Percentiles rank a stretch among this genome's conserved stretches.
These are phyloP conservation scores for Cystobasidium sp. DNA, from an alignment of 1,284 basidiomycete species.

Conservation along the genomic window DNA sequence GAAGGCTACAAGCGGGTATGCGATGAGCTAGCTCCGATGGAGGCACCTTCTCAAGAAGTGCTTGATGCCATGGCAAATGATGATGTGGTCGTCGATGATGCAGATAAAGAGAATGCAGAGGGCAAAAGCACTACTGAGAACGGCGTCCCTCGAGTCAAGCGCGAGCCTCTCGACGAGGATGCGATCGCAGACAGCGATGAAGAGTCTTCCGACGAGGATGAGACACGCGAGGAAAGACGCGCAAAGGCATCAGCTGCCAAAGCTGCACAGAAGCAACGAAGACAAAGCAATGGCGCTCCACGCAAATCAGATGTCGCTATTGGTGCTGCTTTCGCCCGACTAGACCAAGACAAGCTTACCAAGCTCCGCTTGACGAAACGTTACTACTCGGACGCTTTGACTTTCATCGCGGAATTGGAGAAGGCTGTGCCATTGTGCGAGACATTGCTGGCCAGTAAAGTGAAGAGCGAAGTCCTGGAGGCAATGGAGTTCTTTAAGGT, in stretches of 20 bases:
- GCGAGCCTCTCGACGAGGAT: conserved; percentile 54
- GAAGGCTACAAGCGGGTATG: conserved; percentile 65
- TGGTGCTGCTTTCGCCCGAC: conserved; percentile 64
- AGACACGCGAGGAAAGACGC: conserved; percentile 43
- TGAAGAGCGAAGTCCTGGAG: conserved; percentile 91
- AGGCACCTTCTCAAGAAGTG: conserved; percentile 61
- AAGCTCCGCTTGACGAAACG: conserved; percentile 79
- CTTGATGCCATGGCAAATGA: conserved; percentile 55
- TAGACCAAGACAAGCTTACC: conserved; percentile 62
- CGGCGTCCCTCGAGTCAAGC: conserved; percentile 59
- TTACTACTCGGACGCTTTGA: conserved; percentile 84
- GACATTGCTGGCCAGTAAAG: conserved; percentile 83
- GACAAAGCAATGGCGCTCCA: conserved; percentile 59
- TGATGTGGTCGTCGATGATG: conserved; percentile 55
- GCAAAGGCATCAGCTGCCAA: conserved; percentile 23
- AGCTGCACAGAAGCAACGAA: conserved; percentile 48
- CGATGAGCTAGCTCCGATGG: conserved; percentile 65
- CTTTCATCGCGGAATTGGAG: conserved; percentile 84
- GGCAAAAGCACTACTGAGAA: conserved; percentile 56
- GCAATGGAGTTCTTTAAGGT: conserved; percentile 93
- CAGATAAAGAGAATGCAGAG: conserved; percentile 47
- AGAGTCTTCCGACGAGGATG: conserved; percentile 55
- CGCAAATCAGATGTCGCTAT: conserved; percentile 41
- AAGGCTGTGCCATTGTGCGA: conserved; percentile 73
- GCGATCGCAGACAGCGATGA: conserved; percentile 56